Evolutionary conservation across 2,329 filamentous ascomycete species (phyloP), one percentile per base, ranked within the genome.

Genomic region (Escovopsis sp.): DNA sequence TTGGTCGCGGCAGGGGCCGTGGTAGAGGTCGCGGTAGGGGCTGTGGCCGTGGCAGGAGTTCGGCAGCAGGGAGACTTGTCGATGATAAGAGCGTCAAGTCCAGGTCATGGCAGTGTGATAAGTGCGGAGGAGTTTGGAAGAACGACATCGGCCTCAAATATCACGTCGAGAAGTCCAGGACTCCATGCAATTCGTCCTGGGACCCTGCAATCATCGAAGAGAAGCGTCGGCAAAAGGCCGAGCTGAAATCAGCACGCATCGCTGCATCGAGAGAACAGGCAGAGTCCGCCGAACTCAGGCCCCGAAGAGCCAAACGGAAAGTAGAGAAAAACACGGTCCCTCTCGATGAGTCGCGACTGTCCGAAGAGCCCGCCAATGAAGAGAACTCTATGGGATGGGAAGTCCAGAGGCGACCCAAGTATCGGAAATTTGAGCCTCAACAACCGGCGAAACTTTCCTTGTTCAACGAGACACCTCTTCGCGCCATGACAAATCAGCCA

Each of bases 71-170:
- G 37, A 27, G 37, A 41, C 41, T 20, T 52, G 45, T 43, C 32
- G 46, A 9, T 42, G 48, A 31, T 12, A 31, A 39, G 10, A 29
- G 36, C 5, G 39, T 51, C n/a, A 43, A 37, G 30, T 43, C 47
- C 13, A 57, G 58, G 25, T 48, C 57, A 2, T 74, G 59, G 50
- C 59, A 56, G 15, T 78, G 74, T 46, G 64, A 71, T 9, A 70
- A 65, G 35, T 78, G 74, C 44, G 66, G 66, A 9, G 66, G 64
- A 3, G 58, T 55, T 10, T 78, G 72, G 72, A 76, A 75, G 53
- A 77, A 77, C 40, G 62, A 70, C 30, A 60, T 72, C 37, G 74
- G 74, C 0, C 58, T 77, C 13, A 72, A 74, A 39, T 78, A 78
- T 50, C 74, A 78, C 46, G 55, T 70, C 12, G 68, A 67, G 30